Evolutionary conservation across 2,329 filamentous ascomycete genomes (phyloP).

Genomic region (Allantophomopsis cytisporea): DNA sequence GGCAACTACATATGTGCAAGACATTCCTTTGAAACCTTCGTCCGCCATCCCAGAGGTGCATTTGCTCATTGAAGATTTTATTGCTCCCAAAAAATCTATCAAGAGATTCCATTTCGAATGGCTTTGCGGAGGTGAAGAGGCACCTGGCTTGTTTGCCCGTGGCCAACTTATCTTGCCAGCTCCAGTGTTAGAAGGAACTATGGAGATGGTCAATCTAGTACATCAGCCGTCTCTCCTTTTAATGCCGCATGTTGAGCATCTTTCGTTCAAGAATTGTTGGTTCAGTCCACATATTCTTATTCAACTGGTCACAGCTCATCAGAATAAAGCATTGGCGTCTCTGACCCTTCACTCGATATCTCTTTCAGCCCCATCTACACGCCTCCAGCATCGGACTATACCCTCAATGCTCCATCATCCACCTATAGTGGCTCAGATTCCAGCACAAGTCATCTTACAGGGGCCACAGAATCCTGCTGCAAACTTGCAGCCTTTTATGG

Average conservation of each 20-base stretch:
- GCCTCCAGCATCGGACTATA: conserved; percentile 5
- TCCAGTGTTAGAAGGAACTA: conserved; percentile 28
- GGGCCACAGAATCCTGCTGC: conserved; percentile 3
- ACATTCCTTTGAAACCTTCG: conserved; percentile 33
- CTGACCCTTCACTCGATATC: conserved; percentile 53
- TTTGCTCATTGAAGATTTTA: conserved; percentile 33
- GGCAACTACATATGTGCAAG: conserved; percentile 34
- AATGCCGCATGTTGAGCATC: conserved; percentile 40
- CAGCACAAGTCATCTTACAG: conserved; percentile 1
- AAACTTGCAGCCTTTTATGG: conserved; percentile 2
- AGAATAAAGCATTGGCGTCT: conserved; percentile 30
- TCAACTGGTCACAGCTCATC: conserved; percentile 34
- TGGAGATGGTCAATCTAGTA: conserved; percentile 15
- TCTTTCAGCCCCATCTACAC: conserved; percentile 32
- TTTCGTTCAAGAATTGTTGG: conserved; percentile 60
- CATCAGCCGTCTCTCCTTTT: conserved; percentile 22
- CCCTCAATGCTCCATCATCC: conserved; percentile 2
- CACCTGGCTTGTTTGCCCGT: conserved; percentile 43
- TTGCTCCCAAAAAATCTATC: conserved; percentile 34
- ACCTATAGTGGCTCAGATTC: background rate
- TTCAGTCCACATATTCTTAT: conserved; percentile 42
- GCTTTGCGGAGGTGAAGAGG: conserved; percentile 54
- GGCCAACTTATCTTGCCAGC: conserved; percentile 50
- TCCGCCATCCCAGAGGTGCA: conserved; percentile 36
- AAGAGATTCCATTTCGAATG: conserved; percentile 51